Conservation (phyloP, 345 rosid species). For the Euclidium syriacum region DNA sequence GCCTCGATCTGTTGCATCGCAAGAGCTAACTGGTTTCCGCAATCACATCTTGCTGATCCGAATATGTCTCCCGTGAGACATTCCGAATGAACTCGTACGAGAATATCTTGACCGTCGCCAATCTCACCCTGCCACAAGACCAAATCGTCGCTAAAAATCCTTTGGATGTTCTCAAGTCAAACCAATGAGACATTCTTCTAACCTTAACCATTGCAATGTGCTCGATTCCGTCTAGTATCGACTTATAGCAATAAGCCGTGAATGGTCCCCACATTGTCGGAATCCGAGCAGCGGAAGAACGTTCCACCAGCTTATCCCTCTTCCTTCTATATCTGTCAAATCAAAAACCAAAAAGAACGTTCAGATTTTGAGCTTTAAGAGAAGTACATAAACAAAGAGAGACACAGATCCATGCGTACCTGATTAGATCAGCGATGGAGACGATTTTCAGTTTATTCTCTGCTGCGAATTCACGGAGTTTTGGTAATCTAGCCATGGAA, state of each 20-base stretch:
- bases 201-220: conserved; percentile 99
- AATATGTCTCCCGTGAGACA: conserved; percentile 84
- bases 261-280: conserved; percentile 98
- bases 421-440: conserved; percentile 76
- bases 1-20: conserved; percentile 84
- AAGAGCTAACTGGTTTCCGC: conserved; percentile 73
- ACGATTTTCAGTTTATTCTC: conserved; percentile 58
- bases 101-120: conserved; percentile 76
- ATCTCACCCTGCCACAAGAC: conserved; percentile 50
- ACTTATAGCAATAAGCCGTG: conserved; percentile 68
- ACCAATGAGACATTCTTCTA: conserved; percentile 27
- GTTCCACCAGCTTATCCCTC: conserved; percentile 71
- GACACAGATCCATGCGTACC: conserved; percentile 34
- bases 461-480: conserved; percentile 58
- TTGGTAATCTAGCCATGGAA: conserved; percentile 85
- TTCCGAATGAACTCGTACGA: conserved; percentile 75
- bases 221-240: conserved; percentile 84
- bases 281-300: conserved; percentile 66
- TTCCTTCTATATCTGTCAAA: conserved; percentile 76
- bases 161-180: background rate
- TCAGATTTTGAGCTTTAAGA: conserved; percentile 2
- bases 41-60: conserved; percentile 75
- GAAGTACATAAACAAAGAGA: background rate
- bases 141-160: background rate
- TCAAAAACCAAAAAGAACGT: background rate